Evolutionary conservation across 257 asterid genomes (phyloP).

Genomic region (Fraxinus quadrangulata): DNA sequence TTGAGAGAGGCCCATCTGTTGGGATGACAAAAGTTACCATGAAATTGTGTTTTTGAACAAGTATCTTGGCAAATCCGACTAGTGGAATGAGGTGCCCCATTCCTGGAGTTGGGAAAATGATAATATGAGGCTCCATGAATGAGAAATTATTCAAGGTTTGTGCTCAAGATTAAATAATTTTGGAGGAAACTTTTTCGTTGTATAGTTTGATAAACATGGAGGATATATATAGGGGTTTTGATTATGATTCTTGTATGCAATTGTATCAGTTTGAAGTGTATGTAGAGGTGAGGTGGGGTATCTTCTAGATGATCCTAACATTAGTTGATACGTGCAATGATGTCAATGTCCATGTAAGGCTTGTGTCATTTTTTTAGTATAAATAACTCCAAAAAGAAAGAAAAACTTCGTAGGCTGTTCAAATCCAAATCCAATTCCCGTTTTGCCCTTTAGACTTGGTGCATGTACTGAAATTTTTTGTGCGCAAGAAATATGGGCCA

Average conservation of each 20-base stretch:
- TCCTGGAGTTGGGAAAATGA: constrained; percentile 69
- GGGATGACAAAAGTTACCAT: constrained; percentile 60
- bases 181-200: constrained; percentile 25
- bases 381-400: too few species aligned
- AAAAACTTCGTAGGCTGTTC: too few species aligned
- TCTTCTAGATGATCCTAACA: constrained; percentile 35
- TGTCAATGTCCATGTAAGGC: constrained; percentile 33
- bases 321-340: constrained; percentile 19
- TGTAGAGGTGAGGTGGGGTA: too few species aligned
- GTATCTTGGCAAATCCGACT: constrained; percentile 57
- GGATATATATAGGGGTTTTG: constrained; percentile 5
- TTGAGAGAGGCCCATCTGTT: constrained; percentile 53
- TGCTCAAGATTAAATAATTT: constrained; percentile 32
- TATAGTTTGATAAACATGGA: constrained; percentile 19
- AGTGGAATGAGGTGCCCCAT: constrained; percentile 88
- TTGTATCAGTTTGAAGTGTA: too few species aligned
- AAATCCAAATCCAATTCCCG: too few species aligned
- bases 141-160: background rate
- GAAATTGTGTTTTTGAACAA: constrained; percentile 51
- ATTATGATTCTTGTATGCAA: too few species aligned
- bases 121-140: constrained; percentile 52
- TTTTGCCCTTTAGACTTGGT: too few species aligned
- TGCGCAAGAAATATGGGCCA: too few species aligned
- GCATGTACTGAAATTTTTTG: too few species aligned
- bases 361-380: constrained; percentile 21